Conservation (phyloP, 495 filamentous ascomycete species). For the Immersiella caudata region DNA sequence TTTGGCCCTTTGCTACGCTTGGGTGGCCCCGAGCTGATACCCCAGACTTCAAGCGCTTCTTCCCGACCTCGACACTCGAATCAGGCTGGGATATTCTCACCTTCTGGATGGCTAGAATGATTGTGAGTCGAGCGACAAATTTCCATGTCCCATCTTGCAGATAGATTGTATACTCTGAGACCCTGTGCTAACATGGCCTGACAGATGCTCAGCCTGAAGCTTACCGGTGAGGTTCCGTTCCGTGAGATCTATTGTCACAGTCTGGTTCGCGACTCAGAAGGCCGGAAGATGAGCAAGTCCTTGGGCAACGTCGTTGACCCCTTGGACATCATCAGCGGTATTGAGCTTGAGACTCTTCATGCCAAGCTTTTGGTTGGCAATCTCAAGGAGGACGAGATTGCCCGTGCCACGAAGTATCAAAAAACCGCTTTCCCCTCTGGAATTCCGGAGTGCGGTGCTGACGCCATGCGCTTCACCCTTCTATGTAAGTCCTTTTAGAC, state of each 20-base stretch:
- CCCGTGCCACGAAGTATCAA: constrained; percentile 73
- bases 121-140: constrained; percentile 34
- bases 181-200: neutral
- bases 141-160: too few relatives aligned
- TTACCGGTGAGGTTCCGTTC: constrained; percentile 70
- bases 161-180: neutral
- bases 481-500: constrained; percentile 43
- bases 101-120: constrained; percentile 87
- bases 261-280: constrained; percentile 75
- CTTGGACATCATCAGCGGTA: constrained; percentile 76
- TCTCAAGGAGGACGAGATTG: constrained; percentile 72
- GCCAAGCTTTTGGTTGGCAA: constrained; percentile 72
- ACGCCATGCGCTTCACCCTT: constrained; percentile 81
- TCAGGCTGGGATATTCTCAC: constrained; percentile 85
- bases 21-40: constrained; percentile 74
- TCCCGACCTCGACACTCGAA: constrained; percentile 74
- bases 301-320: constrained; percentile 84
- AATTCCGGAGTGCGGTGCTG: constrained; percentile 85
- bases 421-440: constrained; percentile 79
- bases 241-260: constrained; percentile 55
- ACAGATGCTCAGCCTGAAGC: constrained; percentile 69
- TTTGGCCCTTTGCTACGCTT: constrained; percentile 81
- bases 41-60: constrained; percentile 67
- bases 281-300: constrained; percentile 84
- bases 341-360: constrained; percentile 66